These are phyloP conservation scores for Lachnellula cervina DNA, from an alignment of 2,329 filamentous ascomycete genomes.

Conservation along the genomic window DNA sequence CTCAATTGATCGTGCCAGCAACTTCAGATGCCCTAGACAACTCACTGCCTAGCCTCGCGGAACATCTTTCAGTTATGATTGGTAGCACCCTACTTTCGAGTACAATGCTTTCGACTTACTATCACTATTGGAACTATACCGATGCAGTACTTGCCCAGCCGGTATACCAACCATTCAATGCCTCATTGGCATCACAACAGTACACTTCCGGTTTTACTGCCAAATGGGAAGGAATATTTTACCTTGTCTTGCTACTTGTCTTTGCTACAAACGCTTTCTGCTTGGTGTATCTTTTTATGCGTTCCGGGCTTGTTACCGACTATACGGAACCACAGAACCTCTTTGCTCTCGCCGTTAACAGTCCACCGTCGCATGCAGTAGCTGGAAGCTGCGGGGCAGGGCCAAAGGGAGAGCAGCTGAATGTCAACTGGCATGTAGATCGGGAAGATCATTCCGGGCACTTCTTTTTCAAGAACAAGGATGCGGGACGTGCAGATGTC, in stretches of 20 bases:
- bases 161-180: slow-evolving; percentile 56
- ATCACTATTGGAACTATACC: slow-evolving; percentile 49
- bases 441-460: slow-evolving; percentile 46
- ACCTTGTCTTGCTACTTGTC: slow-evolving; percentile 58
- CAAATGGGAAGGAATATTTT: slow-evolving; percentile 61
- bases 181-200: slow-evolving; percentile 57
- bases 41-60: slow-evolving; percentile 61
- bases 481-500: slow-evolving; percentile 28
- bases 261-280: slow-evolving; percentile 65
- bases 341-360: slow-evolving; percentile 67
- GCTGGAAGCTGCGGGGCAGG: slow-evolving; percentile 53
- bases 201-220: slow-evolving; percentile 64
- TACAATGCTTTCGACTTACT: slow-evolving; percentile 55
- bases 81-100: slow-evolving; percentile 61
- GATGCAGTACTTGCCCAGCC: slow-evolving; percentile 37
- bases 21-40: slow-evolving; percentile 38
- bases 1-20: slow-evolving; percentile 46
- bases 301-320: slow-evolving; percentile 63
- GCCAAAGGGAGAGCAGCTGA: slow-evolving; percentile 33
- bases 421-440: slow-evolving; percentile 39
- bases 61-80: slow-evolving; percentile 66
- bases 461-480: slow-evolving; percentile 47
- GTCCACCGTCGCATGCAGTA: slow-evolving; percentile 46
- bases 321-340: slow-evolving; percentile 74
- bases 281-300: slow-evolving; percentile 53